A percentile compares a stretch with the other conserved stretches of the same genome.
Conservation (phyloP, 768 basidiomycete species). For the Suillus bovinus region DNA sequence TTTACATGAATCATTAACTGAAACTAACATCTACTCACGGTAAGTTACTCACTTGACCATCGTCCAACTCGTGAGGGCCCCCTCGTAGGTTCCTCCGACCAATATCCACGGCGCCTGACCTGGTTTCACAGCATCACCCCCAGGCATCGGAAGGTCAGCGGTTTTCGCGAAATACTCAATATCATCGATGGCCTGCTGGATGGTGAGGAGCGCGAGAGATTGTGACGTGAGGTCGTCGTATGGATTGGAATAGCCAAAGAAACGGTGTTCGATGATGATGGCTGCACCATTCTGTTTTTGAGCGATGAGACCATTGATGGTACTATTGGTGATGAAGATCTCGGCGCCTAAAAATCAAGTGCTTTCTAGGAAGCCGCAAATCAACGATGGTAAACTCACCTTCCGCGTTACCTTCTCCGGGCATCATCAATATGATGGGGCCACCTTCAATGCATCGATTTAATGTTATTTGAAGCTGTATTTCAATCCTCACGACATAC, state of each 20-base stretch:
- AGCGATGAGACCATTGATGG: too few species aligned
- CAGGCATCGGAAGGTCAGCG: conserved; percentile 65
- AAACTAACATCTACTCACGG: not conserved
- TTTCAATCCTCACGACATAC: too few species aligned
- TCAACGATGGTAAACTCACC: conserved; percentile 18
- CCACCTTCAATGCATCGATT: too few species aligned
- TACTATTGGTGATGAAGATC: conserved; percentile 60
- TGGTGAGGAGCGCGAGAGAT: conserved; percentile 60
- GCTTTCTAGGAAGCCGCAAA: not conserved
- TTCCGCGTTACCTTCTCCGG: conserved; percentile 62
- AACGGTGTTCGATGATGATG: conserved; percentile 70
- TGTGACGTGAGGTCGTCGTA: conserved; percentile 55
- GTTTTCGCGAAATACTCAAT: conserved; percentile 73
- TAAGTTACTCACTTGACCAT: conserved; percentile 58
- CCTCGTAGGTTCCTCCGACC: conserved; percentile 43
- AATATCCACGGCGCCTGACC: too few species aligned
- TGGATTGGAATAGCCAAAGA: conserved; percentile 75
- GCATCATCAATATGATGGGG: conserved; percentile 43
- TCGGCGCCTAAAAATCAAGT: conserved; percentile 25
- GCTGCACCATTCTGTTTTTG: conserved; percentile 63
- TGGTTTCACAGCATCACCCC: conserved; percentile 59
- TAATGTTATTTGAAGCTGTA: too few species aligned
- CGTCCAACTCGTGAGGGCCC: conserved; percentile 59
- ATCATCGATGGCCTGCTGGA: conserved; percentile 76
- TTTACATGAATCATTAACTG: conserved; percentile 4